Evolutionary conservation across 441 rosid genomes (phyloP).

Genomic region (Capsella rubella): DNA sequence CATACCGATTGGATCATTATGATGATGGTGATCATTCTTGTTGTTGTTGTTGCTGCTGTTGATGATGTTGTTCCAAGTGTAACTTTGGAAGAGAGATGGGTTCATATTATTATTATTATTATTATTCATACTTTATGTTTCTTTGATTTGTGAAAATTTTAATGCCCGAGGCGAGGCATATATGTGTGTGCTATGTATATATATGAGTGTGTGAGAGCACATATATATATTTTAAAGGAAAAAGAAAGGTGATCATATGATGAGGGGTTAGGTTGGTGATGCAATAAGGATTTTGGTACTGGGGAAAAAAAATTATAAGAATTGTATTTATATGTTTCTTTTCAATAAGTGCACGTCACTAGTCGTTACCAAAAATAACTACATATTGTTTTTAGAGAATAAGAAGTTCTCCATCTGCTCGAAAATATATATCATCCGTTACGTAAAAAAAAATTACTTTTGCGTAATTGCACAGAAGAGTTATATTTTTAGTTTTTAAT

Average conservation of each 20-base stretch:
- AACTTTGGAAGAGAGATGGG: constrained; percentile 56
- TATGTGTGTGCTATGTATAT: not conserved
- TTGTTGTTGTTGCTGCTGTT: constrained; percentile 19
- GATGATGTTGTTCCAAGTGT: constrained; percentile 49
- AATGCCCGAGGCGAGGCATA: constrained; percentile 25
- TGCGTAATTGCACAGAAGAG: not conserved
- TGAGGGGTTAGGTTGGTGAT: constrained; percentile 55
- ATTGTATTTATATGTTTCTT: constrained; percentile 9
- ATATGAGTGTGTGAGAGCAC: constrained; percentile 20
- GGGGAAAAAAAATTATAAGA: constrained; percentile 16
- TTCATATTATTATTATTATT: constrained; percentile 55
- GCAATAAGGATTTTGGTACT: constrained; percentile 45
- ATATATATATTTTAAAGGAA: constrained; percentile 19
- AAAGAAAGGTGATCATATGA: constrained; percentile 42
- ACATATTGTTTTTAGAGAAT: not conserved
- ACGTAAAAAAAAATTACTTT: not conserved
- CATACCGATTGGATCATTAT: constrained; percentile 48
- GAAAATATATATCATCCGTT: not conserved
- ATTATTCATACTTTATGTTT: constrained; percentile 50
- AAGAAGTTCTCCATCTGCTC: constrained; percentile 13
- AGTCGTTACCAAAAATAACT: constrained; percentile 11
- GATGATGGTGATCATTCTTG: constrained; percentile 23
- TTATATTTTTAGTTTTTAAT: no score
- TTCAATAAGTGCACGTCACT: constrained; percentile 38
- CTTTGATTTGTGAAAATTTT: constrained; percentile 28